phyloP scores from a whole-genome alignment of 2,329 filamentous ascomycete genomes.

The Colletotrichum theobromicola region DNA sequence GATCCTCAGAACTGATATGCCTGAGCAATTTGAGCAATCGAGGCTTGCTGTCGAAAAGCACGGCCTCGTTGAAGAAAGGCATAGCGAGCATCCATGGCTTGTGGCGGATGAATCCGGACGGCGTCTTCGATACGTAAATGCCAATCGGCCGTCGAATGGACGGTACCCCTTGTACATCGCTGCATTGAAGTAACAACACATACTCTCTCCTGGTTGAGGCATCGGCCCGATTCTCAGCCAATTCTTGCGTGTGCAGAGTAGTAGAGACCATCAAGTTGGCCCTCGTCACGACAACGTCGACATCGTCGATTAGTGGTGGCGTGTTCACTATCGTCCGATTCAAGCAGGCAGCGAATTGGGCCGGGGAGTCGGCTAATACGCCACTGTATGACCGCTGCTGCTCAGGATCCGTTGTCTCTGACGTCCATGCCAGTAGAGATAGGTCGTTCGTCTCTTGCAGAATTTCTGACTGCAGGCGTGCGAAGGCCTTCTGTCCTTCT shows the following conservation, averaged over 20 bases:
- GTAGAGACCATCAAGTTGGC: background rate
- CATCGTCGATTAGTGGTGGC: background rate
- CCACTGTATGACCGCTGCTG: background rate
- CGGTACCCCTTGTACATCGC: background rate
- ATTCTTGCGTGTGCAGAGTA: background rate
- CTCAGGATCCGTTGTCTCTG: background rate
- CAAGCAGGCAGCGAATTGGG: background rate
- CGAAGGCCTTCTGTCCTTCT: slow-evolving; percentile 28
- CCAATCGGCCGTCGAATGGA: background rate
- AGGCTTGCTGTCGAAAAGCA: background rate
- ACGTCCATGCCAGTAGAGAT: background rate
- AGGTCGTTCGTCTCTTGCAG: background rate
- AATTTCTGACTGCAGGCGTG: slow-evolving; percentile 20
- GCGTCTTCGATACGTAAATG: background rate
- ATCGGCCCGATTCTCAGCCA: background rate
- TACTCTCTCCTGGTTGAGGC: background rate
- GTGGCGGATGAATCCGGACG: background rate
- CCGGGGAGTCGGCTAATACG: background rate
- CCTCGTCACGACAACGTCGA: background rate
- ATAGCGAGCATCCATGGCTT: background rate
- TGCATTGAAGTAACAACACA: background rate
- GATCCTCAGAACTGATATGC: background rate
- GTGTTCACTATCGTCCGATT: background rate
- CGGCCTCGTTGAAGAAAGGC: background rate
- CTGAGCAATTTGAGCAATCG: background rate